Evolutionary conservation across 2,329 filamentous ascomycete species (phyloP), one percentile per base, ranked within the genome.

Genomic region (Pseudogymnoascus destructans): DNA sequence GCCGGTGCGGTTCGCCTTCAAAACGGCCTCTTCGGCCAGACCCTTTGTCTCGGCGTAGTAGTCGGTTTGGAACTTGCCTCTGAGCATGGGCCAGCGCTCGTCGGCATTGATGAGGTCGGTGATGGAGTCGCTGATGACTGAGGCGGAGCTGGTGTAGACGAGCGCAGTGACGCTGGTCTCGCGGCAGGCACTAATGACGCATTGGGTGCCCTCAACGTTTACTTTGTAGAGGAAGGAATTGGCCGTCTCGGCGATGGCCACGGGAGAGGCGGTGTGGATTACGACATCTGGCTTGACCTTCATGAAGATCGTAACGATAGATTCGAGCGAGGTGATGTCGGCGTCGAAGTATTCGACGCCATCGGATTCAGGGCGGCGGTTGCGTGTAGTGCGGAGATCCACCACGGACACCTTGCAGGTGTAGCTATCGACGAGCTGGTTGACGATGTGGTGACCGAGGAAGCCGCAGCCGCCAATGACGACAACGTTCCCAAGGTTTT

Each of bases 21-120:
- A 76, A 63, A 95, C 89, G 57, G 90, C 75, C 61, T 84, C 77
- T 75, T 97, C 92, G 54, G 91, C 92, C 61, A 86, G 78, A 59
- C 87, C 86, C 64, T 96, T 97, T 11, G 89, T 95, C 73, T 91
- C 85, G 27, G 90, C 90, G 72, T 97, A 97, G 72, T 89, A 89
- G 71, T 90, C 87, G 58, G 76, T 77, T 72, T 91, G 85, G 64
- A 82, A 73, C 60, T 79, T 79, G 30, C 87, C 87, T 52, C 82
- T 78, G 57, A 93, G 84, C 55, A 86, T 78, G 25, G 89, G 89
- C 78, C 86, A 89, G 52, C 79, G 76, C 76, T 97, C 92, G 71
- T 91, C 86, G 63, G 89, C 89, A 70, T 95, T 91, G 70, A 84
- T 79, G 69, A 95, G 79, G 70, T 95, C 87, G 61, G 75, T 80